These are phyloP conservation scores for Plasmopara viticola DNA, from an alignment of 352 stramenopile genomes.

Conservation along the genomic window DNA sequence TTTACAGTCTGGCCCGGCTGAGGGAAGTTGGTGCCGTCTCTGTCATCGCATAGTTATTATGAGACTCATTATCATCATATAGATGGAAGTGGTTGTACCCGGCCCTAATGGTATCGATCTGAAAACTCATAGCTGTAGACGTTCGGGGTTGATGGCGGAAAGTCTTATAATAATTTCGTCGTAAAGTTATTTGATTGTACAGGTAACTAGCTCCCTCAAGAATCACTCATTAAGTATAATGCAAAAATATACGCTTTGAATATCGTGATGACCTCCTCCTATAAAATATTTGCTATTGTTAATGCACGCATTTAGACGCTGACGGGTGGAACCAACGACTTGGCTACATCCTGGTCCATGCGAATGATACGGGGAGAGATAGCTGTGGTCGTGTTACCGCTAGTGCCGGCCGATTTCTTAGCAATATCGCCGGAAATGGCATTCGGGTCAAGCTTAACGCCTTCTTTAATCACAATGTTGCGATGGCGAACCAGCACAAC, in stretches of 20 bases:
- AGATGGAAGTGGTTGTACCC: constrained; percentile 20
- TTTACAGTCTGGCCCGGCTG: constrained; percentile 58
- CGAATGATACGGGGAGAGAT: constrained; percentile 55
- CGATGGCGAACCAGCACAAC: too few species aligned
- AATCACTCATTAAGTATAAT: too few species aligned
- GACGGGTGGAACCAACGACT: constrained; percentile 51
- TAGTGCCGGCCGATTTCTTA: too few species aligned
- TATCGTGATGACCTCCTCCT: too few species aligned
- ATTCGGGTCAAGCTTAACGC: constrained; percentile 1
- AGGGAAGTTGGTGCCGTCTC: constrained; percentile 74
- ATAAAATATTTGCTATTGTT: too few species aligned
- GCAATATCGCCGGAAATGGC: constrained; percentile 2
- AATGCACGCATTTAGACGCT: constrained; percentile 37
- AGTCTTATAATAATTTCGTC: too few species aligned
- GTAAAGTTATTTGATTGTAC: too few species aligned
- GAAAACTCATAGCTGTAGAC: constrained; percentile 29
- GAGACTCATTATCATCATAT: neutral
- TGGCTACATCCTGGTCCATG: constrained; percentile 53
- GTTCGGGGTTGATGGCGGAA: too few species aligned
- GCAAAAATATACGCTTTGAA: too few species aligned
- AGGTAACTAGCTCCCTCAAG: too few species aligned
- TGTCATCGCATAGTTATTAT: constrained; percentile 10
- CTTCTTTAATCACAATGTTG: too few species aligned
- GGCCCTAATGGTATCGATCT: constrained; percentile 76
- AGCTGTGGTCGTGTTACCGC: too few species aligned